phyloP scores from a whole-genome alignment of 2,329 filamentous ascomycete genomes.

The Apiospora arundinis region DNA sequence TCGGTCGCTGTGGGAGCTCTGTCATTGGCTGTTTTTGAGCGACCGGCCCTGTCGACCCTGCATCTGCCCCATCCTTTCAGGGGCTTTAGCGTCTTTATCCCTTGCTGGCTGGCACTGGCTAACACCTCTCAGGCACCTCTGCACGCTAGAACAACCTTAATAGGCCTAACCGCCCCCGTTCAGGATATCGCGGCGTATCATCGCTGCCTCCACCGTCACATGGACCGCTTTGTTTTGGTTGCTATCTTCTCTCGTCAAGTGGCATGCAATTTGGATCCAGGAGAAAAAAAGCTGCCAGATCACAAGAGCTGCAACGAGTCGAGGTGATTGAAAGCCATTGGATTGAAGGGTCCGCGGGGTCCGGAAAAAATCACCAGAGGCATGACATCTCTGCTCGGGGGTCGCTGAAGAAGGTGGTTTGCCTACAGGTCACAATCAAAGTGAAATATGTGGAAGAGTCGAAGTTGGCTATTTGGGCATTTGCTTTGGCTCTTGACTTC shows the following conservation, averaged over 20 bases:
- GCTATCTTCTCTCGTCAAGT: neutral
- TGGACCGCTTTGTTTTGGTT: neutral
- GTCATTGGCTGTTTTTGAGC: neutral
- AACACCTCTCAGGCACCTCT: neutral
- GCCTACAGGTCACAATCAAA: too few species aligned
- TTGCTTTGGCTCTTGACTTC: too few species aligned
- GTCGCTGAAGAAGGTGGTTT: too few species aligned
- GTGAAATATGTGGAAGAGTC: too few species aligned
- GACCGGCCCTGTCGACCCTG: neutral
- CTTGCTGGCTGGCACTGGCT: neutral
- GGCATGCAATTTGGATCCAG: neutral
- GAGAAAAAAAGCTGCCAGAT: neutral
- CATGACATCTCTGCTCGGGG: too few species aligned
- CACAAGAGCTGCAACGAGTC: neutral
- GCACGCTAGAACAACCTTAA: slow-evolving; percentile 12
- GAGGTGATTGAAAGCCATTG: neutral
- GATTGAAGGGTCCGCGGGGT: neutral
- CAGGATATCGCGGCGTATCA: slow-evolving; percentile 10
- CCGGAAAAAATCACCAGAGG: neutral
- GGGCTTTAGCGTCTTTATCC: slow-evolving; percentile 11
- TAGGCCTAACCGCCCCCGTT: slow-evolving; percentile 12
- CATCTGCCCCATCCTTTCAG: neutral
- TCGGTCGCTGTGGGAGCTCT: neutral
- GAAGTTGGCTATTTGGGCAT: too few species aligned
- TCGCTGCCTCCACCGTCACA: neutral